These are phyloP conservation scores for Podaxis sp. DNA, from an alignment of 768 basidiomycete species.

Conservation along the genomic window DNA sequence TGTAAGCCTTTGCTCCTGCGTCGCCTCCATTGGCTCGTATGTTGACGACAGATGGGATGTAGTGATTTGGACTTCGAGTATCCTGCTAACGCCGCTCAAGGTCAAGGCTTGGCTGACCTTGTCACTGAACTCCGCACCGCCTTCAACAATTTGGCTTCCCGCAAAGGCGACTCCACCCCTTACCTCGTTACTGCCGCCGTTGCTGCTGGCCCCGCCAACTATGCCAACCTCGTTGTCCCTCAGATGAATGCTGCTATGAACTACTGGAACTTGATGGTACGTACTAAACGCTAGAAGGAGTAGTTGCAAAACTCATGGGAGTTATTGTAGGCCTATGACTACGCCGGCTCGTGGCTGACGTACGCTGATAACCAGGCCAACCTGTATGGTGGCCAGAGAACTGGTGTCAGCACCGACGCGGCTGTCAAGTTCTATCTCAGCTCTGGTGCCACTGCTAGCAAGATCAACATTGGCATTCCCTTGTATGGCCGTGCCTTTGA, in stretches of 20 bases:
- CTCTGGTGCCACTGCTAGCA: constrained; percentile 60
- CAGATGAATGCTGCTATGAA: constrained; percentile 66
- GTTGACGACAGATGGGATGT: background rate
- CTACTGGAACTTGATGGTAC: constrained; percentile 84
- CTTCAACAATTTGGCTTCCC: constrained; percentile 54
- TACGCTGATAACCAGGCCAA: constrained; percentile 59
- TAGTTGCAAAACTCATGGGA: background rate
- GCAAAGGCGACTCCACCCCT: constrained; percentile 60
- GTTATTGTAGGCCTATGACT: constrained; percentile 61
- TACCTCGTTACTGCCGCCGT: constrained; percentile 67
- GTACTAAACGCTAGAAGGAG: constrained; percentile 1
- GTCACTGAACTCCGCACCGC: constrained; percentile 60
- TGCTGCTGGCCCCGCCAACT: constrained; percentile 60
- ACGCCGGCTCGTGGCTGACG: constrained; percentile 77
- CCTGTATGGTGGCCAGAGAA: constrained; percentile 63
- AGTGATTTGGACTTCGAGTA: constrained; percentile 84
- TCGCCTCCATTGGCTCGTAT: background rate
- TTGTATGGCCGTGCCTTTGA: constrained; percentile 81
- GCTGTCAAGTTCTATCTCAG: constrained; percentile 62
- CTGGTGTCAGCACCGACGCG: constrained; percentile 64
- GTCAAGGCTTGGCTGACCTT: constrained; percentile 67
- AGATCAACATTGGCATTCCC: constrained; percentile 77
- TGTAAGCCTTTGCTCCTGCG: constrained; percentile 39
- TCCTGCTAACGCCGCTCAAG: constrained; percentile 56
- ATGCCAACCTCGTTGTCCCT: constrained; percentile 54